Evolutionary conservation across 495 filamentous ascomycete genomes (phyloP).

Genomic region (Penicillium paxilli): DNA sequence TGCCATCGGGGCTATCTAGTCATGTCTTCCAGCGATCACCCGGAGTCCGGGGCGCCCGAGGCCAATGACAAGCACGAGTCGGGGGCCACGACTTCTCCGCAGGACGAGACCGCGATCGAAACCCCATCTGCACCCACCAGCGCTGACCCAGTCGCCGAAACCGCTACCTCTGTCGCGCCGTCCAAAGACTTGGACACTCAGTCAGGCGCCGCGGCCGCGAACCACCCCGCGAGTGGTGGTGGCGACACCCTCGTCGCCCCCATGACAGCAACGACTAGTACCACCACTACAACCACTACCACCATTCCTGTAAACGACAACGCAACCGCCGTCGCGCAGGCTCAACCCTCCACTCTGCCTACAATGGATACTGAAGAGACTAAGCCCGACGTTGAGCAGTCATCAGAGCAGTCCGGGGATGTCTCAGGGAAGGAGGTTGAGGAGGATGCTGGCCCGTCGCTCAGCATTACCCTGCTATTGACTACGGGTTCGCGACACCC

Average conservation of each 20-base stretch:
- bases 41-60: constrained; percentile 19
- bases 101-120: constrained; percentile 23
- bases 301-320: constrained; percentile 18
- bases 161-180: constrained; percentile 9
- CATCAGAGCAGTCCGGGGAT: constrained; percentile 39
- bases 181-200: constrained; percentile 14
- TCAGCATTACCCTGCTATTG: constrained; percentile 72
- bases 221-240: constrained; percentile 26
- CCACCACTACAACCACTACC: constrained; percentile 13
- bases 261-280: constrained; percentile 20
- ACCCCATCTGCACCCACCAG: constrained; percentile 2
- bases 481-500: constrained; percentile 81
- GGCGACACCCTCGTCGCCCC: constrained; percentile 25
- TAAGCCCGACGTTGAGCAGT: constrained; percentile 29
- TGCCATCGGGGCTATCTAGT: constrained; percentile 10
- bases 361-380: constrained; percentile 36
- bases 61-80: constrained; percentile 19
- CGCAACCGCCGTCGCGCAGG: constrained; percentile 13
- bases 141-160: constrained; percentile 10
- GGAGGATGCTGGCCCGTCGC: constrained; percentile 44
- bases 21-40: constrained; percentile 32
- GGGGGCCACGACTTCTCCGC: constrained; percentile 24
- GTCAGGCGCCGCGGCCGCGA: constrained; percentile 20
- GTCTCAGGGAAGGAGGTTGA: constrained; percentile 42
- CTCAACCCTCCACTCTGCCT: constrained; percentile 13